A percentile compares a stretch with the other conserved stretches of the same genome.
Conservation (phyloP, 352 stramenopile species). For the Phytophthora palmivora region DNA sequence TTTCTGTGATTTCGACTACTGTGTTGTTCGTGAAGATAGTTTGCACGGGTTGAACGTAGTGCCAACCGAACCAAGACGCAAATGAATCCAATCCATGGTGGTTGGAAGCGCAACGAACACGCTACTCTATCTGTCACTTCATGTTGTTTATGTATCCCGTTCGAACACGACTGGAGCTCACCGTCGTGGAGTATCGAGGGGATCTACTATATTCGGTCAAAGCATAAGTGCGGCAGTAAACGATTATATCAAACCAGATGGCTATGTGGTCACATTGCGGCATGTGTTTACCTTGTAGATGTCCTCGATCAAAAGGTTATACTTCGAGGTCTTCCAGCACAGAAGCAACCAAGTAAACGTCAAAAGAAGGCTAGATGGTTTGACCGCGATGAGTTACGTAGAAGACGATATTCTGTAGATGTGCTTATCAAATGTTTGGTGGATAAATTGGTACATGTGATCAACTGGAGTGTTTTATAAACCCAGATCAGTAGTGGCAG, state of each 20-base stretch:
- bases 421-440: too few relatives aligned
- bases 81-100: too few relatives aligned
- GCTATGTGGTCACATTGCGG: slow-evolving; percentile 12
- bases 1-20: slow-evolving; percentile 13
- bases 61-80: too few relatives aligned
- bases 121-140: slow-evolving; percentile 13
- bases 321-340: too few relatives aligned
- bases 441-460: too few relatives aligned
- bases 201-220: slow-evolving; percentile 1
- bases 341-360: too few relatives aligned
- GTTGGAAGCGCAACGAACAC: slow-evolving; percentile 3
- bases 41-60: not conserved
- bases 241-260: slow-evolving; percentile 13
- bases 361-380: too few relatives aligned
- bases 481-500: too few relatives aligned
- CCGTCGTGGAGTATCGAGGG: slow-evolving; percentile 8
- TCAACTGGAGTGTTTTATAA: too few relatives aligned
- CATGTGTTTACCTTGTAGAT: slow-evolving; percentile 11
- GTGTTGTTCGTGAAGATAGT: slow-evolving; percentile 6
- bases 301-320: slow-evolving; percentile 1
- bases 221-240: slow-evolving; percentile 17
- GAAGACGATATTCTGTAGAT: too few relatives aligned
- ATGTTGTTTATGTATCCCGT: not conserved
- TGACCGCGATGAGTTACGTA: too few relatives aligned
- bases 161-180: slow-evolving; percentile 1